phyloP scores from a whole-genome alignment of 129 eudicot species.

The Dittrichia graveolens region DNA sequence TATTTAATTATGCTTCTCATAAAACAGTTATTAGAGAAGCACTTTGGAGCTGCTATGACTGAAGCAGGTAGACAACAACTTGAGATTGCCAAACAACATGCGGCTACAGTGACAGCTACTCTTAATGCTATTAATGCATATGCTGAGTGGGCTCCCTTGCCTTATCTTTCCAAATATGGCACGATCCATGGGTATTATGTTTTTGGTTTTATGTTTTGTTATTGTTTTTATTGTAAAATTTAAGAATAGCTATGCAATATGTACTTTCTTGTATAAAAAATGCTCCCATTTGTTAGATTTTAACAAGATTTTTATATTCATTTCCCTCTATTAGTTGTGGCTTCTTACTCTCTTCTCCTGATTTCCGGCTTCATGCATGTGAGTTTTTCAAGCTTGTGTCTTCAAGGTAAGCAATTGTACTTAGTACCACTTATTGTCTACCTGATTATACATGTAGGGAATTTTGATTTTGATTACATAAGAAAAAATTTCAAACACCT shows the following conservation, averaged over 20 bases:
- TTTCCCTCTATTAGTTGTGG: slow-evolving; percentile 62
- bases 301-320: slow-evolving; percentile 19
- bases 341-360: slow-evolving; percentile 81
- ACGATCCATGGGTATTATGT: slow-evolving; percentile 72
- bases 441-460: background rate
- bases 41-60: slow-evolving; percentile 90
- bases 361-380: slow-evolving; percentile 93
- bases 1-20: slow-evolving; percentile 13
- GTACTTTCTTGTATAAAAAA: slow-evolving; percentile 13
- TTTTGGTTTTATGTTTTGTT: slow-evolving; percentile 10
- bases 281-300: slow-evolving; percentile 20
- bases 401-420: slow-evolving; percentile 57
- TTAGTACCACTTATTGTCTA: background rate
- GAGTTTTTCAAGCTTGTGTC: slow-evolving; percentile 93
- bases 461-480: too few relatives aligned
- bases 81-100: slow-evolving; percentile 88
- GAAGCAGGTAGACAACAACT: slow-evolving; percentile 90
- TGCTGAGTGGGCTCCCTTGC: slow-evolving; percentile 97
- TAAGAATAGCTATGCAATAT: slow-evolving; percentile 4
- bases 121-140: slow-evolving; percentile 92
- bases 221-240: background rate
- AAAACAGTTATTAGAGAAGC: slow-evolving; percentile 83
- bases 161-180: slow-evolving; percentile 86
- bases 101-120: slow-evolving; percentile 79
- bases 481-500: background rate